Evolutionary conservation across 257 asterid species (phyloP).

Genomic region (Perilla frutescens): DNA sequence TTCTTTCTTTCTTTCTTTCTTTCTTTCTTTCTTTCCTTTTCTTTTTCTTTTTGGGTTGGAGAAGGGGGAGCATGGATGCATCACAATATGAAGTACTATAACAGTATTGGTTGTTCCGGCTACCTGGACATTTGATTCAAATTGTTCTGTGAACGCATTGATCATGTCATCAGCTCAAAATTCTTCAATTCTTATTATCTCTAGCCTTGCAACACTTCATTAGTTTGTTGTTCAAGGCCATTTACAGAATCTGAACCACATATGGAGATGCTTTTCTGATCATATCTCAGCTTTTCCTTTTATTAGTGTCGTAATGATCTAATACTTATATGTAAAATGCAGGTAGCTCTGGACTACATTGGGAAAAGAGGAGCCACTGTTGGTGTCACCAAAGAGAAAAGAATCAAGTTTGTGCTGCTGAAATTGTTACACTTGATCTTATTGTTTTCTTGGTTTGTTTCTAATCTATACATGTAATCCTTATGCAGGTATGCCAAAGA

Average conservation of each 20-base stretch:
- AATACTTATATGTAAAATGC: slow-evolving; percentile 29
- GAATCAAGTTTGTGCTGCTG: slow-evolving; percentile 74
- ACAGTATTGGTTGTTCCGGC: neutral
- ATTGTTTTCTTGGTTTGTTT: slow-evolving; percentile 16
- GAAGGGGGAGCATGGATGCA: slow-evolving; percentile 8
- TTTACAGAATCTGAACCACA: neutral
- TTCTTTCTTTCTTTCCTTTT: too few species aligned
- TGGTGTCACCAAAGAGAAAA: slow-evolving; percentile 94
- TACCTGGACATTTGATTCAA: neutral
- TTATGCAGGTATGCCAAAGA: slow-evolving; percentile 87
- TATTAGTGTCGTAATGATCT: neutral
- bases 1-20: neutral
- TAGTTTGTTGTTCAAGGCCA: neutral
- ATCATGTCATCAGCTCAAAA: neutral
- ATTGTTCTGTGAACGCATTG: slow-evolving; percentile 1
- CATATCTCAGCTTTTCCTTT: neutral
- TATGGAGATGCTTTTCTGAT: neutral
- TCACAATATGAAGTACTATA: neutral
- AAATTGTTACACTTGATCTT: slow-evolving; percentile 21
- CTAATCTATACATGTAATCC: slow-evolving; percentile 27
- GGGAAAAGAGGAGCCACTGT: slow-evolving; percentile 98
- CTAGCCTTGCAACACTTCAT: slow-evolving; percentile 8
- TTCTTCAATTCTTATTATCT: neutral
- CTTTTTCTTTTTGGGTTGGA: neutral
- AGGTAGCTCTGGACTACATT: slow-evolving; percentile 98